Conservation (phyloP, 129 eudicot genomes). For the Escallonia rubra region DNA sequence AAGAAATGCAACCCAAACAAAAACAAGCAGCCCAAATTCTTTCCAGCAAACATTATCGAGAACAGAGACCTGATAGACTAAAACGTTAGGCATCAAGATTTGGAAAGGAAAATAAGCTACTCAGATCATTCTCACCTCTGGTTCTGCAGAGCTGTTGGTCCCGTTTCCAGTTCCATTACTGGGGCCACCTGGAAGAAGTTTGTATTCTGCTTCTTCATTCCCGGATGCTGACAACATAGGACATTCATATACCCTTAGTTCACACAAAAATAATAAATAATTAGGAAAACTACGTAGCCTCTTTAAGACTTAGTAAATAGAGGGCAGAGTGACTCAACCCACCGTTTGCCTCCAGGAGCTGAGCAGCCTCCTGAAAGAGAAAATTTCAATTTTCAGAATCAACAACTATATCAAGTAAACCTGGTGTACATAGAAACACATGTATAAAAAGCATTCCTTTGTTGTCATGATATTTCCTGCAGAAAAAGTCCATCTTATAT, state of each 20-base stretch:
- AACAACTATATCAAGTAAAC: neutral
- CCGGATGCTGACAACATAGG: neutral
- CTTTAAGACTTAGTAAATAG: neutral
- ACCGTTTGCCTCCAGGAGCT: slow-evolving; percentile 1
- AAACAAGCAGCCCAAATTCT: slow-evolving; percentile 74
- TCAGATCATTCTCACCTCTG: slow-evolving; percentile 32
- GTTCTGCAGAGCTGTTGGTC: slow-evolving; percentile 30
- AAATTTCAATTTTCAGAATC: neutral
- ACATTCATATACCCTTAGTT: neutral
- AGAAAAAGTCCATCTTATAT: neutral
- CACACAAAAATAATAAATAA: neutral
- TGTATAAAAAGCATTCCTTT: neutral
- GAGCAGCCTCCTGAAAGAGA: slow-evolving; percentile 15
- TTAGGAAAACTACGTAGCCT: neutral
- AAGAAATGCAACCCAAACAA: slow-evolving; percentile 87
- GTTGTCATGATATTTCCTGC: neutral
- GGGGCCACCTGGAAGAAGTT: slow-evolving; percentile 10
- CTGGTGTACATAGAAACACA: neutral
- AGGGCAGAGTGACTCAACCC: too few relatives aligned
- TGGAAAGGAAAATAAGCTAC: neutral
- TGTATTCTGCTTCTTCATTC: slow-evolving; percentile 13
- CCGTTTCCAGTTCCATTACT: slow-evolving; percentile 22
- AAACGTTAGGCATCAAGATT: neutral
- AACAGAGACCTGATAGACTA: slow-evolving; percentile 46
- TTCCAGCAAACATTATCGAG: slow-evolving; percentile 87